Conservation (phyloP, 1,284 basidiomycete species). For the Grifola frondosa region DNA sequence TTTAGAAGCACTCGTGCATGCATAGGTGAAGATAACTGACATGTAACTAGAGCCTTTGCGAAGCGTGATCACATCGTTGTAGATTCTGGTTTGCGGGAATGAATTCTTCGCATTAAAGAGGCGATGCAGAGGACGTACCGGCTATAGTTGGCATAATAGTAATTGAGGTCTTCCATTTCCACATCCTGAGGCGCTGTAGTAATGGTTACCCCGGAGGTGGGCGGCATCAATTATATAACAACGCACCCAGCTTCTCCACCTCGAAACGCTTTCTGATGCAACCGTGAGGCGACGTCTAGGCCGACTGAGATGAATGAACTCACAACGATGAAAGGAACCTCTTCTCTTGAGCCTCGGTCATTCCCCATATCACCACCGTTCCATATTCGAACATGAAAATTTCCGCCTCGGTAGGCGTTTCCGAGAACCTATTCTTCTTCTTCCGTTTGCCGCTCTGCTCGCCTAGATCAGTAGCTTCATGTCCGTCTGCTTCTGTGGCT, state of each 20-base stretch:
- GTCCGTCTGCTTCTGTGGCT: constrained; percentile 18
- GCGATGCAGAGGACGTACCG: constrained; percentile 50
- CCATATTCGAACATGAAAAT: constrained; percentile 95
- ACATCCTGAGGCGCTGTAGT: constrained; percentile 71
- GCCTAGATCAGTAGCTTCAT: constrained; percentile 33
- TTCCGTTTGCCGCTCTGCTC: constrained; percentile 35
- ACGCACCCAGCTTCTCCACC: constrained; percentile 78
- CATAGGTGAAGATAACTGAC: constrained; percentile 46
- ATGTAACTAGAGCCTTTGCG: constrained; percentile 95
- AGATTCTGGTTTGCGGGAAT: constrained; percentile 62
- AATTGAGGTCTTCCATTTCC: constrained; percentile 97
- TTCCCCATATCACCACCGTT: constrained; percentile 95
- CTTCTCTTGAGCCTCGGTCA: constrained; percentile 91
- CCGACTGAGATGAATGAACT: constrained; percentile 33
- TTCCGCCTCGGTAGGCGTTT: constrained; percentile 73
- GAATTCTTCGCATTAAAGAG: not conserved
- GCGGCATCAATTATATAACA: not conserved
- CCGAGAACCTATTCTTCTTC: constrained; percentile 64
- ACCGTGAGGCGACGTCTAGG: constrained; percentile 12
- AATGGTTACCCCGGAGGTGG: constrained; percentile 2
- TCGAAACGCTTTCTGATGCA: constrained; percentile 83
- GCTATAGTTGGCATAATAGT: constrained; percentile 96
- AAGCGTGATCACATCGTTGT: constrained; percentile 97
- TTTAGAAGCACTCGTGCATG: constrained; percentile 17
- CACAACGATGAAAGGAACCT: constrained; percentile 86